phyloP scores from a whole-genome alignment of 306 rosid species.

The Gastrolobium bilobum region DNA sequence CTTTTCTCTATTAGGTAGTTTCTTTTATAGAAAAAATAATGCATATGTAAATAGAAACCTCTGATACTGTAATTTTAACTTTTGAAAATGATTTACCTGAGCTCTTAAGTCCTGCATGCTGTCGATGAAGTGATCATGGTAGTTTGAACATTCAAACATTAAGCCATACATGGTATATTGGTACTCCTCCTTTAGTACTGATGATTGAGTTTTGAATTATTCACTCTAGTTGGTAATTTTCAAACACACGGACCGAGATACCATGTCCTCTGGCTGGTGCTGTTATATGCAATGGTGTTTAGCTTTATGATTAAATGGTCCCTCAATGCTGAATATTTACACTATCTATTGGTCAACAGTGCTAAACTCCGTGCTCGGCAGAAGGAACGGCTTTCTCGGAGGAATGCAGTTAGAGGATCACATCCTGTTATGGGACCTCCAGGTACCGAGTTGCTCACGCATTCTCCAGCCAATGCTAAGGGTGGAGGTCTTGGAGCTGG shows the following conservation, averaged over 20 bases:
- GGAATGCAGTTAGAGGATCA: slow-evolving; percentile 65
- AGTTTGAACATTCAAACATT: slow-evolving; percentile 26
- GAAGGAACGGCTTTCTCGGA: slow-evolving; percentile 80
- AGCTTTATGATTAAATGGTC: slow-evolving; percentile 35
- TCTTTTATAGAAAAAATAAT: not conserved
- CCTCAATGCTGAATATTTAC: slow-evolving; percentile 42
- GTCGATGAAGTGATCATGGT: slow-evolving; percentile 28
- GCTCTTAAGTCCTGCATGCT: slow-evolving; percentile 35
- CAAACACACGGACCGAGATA: not conserved
- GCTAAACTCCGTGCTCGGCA: slow-evolving; percentile 95
- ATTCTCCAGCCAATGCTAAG: slow-evolving; percentile 55
- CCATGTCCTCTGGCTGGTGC: slow-evolving; percentile 26
- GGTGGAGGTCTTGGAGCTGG: slow-evolving; percentile 64
- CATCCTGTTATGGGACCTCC: slow-evolving; percentile 58
- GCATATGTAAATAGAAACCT: slow-evolving; percentile 12
- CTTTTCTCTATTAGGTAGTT: not conserved
- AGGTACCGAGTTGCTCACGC: slow-evolving; percentile 56
- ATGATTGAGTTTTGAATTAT: slow-evolving; percentile 19
- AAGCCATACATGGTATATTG: not conserved
- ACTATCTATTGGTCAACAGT: slow-evolving; percentile 66
- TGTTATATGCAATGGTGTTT: slow-evolving; percentile 18
- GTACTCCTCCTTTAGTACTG: slow-evolving; percentile 16
- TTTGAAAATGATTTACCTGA: slow-evolving; percentile 21
- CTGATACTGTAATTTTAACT: slow-evolving; percentile 6
- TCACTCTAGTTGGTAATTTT: slow-evolving; percentile 38